Conservation (phyloP, 768 basidiomycete genomes). For the Pisolithus orientalis region DNA sequence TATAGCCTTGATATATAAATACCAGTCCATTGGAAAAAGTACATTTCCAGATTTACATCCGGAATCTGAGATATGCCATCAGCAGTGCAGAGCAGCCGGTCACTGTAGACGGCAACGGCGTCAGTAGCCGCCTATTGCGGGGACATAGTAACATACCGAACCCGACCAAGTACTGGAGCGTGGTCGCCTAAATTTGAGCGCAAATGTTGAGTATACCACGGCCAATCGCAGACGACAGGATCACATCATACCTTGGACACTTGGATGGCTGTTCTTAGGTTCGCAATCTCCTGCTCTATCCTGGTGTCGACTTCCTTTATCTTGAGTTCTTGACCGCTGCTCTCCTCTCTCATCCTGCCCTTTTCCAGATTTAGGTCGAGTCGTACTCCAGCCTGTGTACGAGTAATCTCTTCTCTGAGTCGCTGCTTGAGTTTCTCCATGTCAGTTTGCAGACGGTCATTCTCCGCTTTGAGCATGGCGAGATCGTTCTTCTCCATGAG, state of each 20-base stretch:
- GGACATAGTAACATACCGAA: constrained; percentile 51
- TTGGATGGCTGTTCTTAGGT: constrained; percentile 75
- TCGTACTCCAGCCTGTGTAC: constrained; percentile 89
- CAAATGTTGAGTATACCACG: not conserved
- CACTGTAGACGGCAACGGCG: constrained; percentile 36
- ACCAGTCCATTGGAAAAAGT: not conserved
- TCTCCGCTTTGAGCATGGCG: constrained; percentile 92
- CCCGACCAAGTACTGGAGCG: constrained; percentile 81
- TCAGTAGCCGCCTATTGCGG: constrained; percentile 5
- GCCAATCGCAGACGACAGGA: not conserved
- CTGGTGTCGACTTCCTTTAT: constrained; percentile 96
- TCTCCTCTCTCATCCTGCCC: constrained; percentile 91
- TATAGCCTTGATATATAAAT: not conserved
- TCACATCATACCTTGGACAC: constrained; percentile 63
- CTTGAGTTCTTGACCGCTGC: constrained; percentile 86
- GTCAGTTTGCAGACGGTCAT: constrained; percentile 85
- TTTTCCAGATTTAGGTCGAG: constrained; percentile 96
- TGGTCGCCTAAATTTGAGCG: constrained; percentile 53
- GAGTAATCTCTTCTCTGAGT: constrained; percentile 83
- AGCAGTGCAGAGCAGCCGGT: constrained; percentile 82
- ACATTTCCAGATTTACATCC: constrained; percentile 22
- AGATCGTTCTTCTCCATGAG: constrained; percentile 96
- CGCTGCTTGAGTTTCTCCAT: constrained; percentile 94
- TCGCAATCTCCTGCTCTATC: constrained; percentile 94
- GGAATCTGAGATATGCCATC: constrained; percentile 83